Conservation (phyloP, 768 basidiomycete genomes). For the Boletus vinaceobasis region DNA sequence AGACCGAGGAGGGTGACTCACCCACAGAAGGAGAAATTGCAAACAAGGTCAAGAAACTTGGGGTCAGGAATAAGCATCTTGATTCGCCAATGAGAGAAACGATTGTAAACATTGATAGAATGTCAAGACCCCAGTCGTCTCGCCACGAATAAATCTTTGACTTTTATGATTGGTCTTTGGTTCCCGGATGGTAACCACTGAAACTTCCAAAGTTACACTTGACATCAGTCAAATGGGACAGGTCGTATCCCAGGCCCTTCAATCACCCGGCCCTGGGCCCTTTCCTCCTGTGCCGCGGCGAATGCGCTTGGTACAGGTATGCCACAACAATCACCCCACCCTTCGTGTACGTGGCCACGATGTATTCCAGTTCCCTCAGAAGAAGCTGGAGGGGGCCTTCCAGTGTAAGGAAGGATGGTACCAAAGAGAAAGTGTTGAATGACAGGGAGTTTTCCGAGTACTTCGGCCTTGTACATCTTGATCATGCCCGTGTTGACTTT, state of each 20-base stretch:
- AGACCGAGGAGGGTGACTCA: background rate
- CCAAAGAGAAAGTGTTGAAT: conserved; percentile 97
- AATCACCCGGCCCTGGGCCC: conserved; percentile 37
- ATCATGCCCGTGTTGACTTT: conserved; percentile 96
- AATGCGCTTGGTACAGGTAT: conserved; percentile 84
- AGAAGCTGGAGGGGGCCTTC: conserved; percentile 41
- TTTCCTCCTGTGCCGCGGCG: conserved; percentile 59
- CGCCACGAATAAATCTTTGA: background rate
- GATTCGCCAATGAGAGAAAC: background rate
- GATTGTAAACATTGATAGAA: background rate
- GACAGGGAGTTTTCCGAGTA: conserved; percentile 92
- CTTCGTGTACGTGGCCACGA: conserved; percentile 38
- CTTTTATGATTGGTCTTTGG: too few relatives aligned
- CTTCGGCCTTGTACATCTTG: conserved; percentile 97
- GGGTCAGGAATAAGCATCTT: background rate
- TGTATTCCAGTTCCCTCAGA: conserved; percentile 21
- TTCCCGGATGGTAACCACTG: background rate
- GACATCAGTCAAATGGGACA: conserved; percentile 72
- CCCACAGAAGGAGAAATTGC: background rate
- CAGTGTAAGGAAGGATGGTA: conserved; percentile 67
- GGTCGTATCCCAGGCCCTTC: conserved; percentile 65
- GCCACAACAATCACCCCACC: conserved; percentile 91
- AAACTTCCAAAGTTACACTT: too few relatives aligned
- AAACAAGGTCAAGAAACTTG: background rate
- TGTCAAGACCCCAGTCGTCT: background rate